Conservation (phyloP, 202 grass and related monocot genomes). For the Alloteropsis angusta region DNA sequence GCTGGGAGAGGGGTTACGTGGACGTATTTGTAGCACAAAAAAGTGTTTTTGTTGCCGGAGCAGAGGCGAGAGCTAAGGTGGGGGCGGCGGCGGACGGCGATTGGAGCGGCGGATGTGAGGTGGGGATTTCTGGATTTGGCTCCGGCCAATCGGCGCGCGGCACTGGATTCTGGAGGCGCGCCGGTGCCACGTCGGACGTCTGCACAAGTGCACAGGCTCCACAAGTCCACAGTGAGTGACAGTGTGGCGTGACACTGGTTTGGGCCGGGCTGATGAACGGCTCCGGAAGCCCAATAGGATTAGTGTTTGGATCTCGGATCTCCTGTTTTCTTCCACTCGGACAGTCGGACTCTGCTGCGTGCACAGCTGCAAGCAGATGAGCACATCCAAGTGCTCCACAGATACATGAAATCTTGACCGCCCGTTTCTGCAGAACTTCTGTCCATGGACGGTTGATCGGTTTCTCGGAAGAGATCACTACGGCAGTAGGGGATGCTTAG, state of each 20-base stretch:
- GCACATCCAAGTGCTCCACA: too few species aligned
- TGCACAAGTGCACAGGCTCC: not conserved
- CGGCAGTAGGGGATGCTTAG: too few species aligned
- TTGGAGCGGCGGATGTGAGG: conserved; percentile 22
- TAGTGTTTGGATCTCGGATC: not conserved
- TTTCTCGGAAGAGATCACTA: too few species aligned
- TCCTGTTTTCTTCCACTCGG: too few species aligned
- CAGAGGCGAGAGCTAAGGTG: not conserved
- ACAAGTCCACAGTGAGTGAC: too few species aligned
- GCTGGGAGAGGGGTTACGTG: conserved; percentile 15
- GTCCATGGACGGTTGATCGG: too few species aligned
- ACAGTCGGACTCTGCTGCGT: too few species aligned
- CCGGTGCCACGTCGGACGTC: conserved; percentile 43
- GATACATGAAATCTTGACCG: too few species aligned
- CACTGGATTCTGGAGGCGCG: conserved; percentile 37
- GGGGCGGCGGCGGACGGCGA: not conserved
- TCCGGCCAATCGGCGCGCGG: conserved; percentile 39
- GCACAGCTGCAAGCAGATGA: too few species aligned
- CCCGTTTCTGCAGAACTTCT: too few species aligned
- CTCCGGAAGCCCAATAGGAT: not conserved
- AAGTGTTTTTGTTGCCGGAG: conserved; percentile 13
- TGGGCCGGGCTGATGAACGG: not conserved
- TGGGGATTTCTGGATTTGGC: conserved; percentile 76
- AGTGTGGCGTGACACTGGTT: not conserved
- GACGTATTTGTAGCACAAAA: conserved; percentile 37